A percentile compares a stretch with the other conserved stretches of the same genome.
Conservation (phyloP, 306 rosid genomes). For the Casuarina glauca region DNA sequence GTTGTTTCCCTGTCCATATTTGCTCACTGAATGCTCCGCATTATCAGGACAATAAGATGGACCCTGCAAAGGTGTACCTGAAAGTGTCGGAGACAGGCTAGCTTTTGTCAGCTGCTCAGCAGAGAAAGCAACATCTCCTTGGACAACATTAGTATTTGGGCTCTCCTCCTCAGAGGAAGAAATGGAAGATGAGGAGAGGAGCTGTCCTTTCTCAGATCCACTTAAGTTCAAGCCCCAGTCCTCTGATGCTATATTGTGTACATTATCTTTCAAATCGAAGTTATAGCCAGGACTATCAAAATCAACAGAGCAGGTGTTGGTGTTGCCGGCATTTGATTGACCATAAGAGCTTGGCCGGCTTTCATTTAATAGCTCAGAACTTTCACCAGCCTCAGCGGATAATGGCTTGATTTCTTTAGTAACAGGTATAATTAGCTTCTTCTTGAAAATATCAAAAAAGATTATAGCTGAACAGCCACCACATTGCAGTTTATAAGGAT, state of each 20-base stretch:
- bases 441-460: conserved; percentile 32
- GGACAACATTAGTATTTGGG: conserved; percentile 1
- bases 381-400: conserved; percentile 18
- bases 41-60: conserved; percentile 27
- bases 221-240: conserved; percentile 21
- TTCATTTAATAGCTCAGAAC: conserved; percentile 18
- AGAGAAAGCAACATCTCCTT: conserved; percentile 17
- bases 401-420: conserved; percentile 25
- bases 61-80: conserved; percentile 28
- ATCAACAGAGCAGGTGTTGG: conserved; percentile 30
- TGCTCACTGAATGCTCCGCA: conserved; percentile 2
- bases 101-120: conserved; percentile 23
- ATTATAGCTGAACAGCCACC: conserved; percentile 52
- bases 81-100: conserved; percentile 19
- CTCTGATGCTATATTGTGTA: conserved; percentile 23
- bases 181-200: conserved; percentile 25
- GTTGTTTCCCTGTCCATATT: conserved; percentile 19
- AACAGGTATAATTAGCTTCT: conserved; percentile 34
- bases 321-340: conserved; percentile 12
- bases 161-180: conserved; percentile 28
- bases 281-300: conserved; percentile 28
- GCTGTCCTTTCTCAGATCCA: conserved; percentile 25
- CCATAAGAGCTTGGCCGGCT: conserved; percentile 10
- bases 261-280: conserved; percentile 1
- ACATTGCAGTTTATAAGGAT: conserved; percentile 42